Evolutionary conservation across 108 stramenopile species (phyloP).

Genomic region (Conticribra guillardii): DNA sequence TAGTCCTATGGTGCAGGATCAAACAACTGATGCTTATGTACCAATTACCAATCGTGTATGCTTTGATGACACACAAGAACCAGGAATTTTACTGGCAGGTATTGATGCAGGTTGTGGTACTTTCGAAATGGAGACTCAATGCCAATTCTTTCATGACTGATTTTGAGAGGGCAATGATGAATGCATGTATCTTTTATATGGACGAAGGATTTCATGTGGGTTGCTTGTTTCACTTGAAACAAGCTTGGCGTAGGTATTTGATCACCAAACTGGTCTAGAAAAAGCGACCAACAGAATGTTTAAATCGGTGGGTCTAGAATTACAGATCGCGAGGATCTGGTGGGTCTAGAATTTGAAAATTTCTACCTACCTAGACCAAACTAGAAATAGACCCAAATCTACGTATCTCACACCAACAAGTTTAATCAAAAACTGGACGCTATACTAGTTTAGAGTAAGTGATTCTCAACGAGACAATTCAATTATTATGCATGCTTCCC

Average conservation of each 20-base stretch:
- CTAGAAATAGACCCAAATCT: too few species aligned
- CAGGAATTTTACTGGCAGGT: conserved; percentile 9
- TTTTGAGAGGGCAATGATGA: conserved; percentile 18
- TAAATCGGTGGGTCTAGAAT: too few species aligned
- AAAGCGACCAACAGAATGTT: too few species aligned
- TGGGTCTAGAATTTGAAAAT: too few species aligned
- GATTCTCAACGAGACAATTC: too few species aligned
- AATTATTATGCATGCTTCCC: conserved; percentile 48
- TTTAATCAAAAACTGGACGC: too few species aligned
- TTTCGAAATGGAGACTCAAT: conserved; percentile 9
- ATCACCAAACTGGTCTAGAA: not conserved
- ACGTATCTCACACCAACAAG: too few species aligned
- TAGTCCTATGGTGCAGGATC: conserved; percentile 14
- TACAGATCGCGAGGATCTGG: too few species aligned
- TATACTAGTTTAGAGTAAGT: too few species aligned
- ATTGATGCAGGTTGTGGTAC: not conserved
- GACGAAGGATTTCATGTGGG: conserved; percentile 12
- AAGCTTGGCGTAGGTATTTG: conserved; percentile 24
- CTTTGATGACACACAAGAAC: conserved; percentile 21
- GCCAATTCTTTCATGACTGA: conserved; percentile 15
- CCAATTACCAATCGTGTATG: conserved; percentile 28
- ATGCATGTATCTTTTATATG: conserved; percentile 1
- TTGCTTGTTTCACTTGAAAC: conserved; percentile 27
- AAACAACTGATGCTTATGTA: conserved; percentile 4
- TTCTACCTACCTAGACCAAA: too few species aligned